Base-by-base conservation (phyloP, 352 stramenopile species). In the Pythium aristosporum region DNA sequence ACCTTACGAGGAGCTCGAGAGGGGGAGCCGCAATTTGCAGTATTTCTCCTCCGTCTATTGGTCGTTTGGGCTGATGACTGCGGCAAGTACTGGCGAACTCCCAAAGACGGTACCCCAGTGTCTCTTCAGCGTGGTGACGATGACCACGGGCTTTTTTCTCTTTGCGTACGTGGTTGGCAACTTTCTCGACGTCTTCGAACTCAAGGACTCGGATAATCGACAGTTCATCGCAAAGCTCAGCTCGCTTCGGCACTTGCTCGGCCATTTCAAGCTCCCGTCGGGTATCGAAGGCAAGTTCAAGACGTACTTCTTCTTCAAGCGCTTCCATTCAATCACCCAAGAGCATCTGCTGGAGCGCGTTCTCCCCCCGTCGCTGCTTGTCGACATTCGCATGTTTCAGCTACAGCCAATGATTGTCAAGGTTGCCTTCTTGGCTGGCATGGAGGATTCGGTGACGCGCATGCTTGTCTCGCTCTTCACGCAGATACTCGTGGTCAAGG, bases 91-190 rank as follows among this genome's bases (percentile, higher is more conserved):
- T 2, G 76, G 79, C 4, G 76, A 87, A 15, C 46, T 86, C 2
- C 83, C 79, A 0, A 83, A 89, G 52, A 80, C 77, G 2, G 66
- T 74, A 16, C 49, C 72, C 7, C 74, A 92, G 53, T 79, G 75
- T 46, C 34, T 88, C 3, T 89, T 85, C 56, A 87, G 66, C 46
- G 74, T 87, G 0, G 59, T 79, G 5, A 87, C 79, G 1, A 83
- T 89, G 60, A 90, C 80, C 0, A 73, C 62, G 10, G 83, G 83
- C 0, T 89, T 92, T 36, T 92, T 90, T 41, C 63, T 89, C 4
- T 85, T 92, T 32, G 79, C 83, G 11, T 90, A 92, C 28, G 77
- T 92, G 10, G 73, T 92, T 23, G 83, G 83, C 7, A 92, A 92
- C 48, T 82, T 92, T 37, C 67, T 74, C 1, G 80, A 92, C 50